phyloP scores from a whole-genome alignment of 83 land plant genomes.

The Thuja plicata region DNA sequence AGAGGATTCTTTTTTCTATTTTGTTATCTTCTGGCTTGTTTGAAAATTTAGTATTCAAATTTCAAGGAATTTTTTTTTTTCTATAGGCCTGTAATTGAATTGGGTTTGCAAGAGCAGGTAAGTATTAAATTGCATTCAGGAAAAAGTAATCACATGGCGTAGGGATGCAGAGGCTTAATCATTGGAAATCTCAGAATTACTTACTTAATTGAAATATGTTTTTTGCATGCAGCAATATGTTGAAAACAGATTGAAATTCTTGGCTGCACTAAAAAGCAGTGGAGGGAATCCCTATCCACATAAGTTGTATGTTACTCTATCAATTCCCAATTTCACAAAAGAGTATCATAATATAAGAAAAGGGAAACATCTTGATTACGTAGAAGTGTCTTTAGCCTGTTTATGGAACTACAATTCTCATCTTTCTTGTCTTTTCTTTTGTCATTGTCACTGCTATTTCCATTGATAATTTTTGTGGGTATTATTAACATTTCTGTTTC shows the following conservation, averaged over 20 bases:
- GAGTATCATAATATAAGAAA: slow-evolving; percentile 43
- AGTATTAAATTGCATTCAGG: neutral
- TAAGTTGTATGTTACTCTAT: slow-evolving; percentile 54
- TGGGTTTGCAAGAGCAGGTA: neutral
- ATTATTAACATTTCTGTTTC: neutral
- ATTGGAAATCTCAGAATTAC: slow-evolving; percentile 18
- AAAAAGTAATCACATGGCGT: slow-evolving; percentile 38
- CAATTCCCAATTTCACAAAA: slow-evolving; percentile 50
- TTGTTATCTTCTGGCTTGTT: neutral
- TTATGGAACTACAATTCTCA: neutral
- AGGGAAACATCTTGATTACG: slow-evolving; percentile 58
- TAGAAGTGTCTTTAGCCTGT: slow-evolving; percentile 70
- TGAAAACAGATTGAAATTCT: too few species aligned
- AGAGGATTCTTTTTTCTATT: too few species aligned
- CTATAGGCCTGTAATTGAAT: neutral
- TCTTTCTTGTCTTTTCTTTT: neutral
- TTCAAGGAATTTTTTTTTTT: neutral
- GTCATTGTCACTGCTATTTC: neutral
- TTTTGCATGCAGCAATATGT: too few species aligned
- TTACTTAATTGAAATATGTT: too few species aligned
- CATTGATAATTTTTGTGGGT: neutral
- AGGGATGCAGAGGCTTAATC: slow-evolving; percentile 41
- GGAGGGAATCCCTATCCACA: slow-evolving; percentile 74
- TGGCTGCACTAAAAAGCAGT: too few species aligned
- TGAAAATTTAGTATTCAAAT: neutral